phyloP scores from a whole-genome alignment of 2,329 filamentous ascomycete species.

The Hysterium pulicare region DNA sequence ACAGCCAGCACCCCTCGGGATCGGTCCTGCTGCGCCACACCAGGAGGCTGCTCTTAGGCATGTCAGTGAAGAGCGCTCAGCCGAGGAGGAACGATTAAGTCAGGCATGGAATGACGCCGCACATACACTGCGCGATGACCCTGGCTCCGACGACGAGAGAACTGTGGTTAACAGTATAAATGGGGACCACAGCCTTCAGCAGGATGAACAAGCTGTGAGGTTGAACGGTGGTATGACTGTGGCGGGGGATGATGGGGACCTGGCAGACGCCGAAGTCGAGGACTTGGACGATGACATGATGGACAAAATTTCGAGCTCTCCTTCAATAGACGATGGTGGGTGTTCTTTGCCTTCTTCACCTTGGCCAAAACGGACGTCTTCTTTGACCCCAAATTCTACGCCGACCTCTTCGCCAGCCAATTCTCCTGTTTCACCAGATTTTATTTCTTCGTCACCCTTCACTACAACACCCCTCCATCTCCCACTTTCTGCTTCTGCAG shows the following conservation, averaged over 20 bases:
- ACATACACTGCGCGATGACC: constrained; percentile 38
- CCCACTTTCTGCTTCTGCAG: constrained; percentile 30
- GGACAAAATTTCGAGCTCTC: constrained; percentile 98
- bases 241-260: constrained; percentile 47
- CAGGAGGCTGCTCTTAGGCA: constrained; percentile 82
- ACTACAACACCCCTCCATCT: constrained; percentile 42
- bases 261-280: constrained; percentile 63
- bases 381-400: constrained; percentile 36
- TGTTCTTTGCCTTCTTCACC: constrained; percentile 49
- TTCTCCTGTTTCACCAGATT: constrained; percentile 26
- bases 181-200: constrained; percentile 17
- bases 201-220: constrained; percentile 30
- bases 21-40: constrained; percentile 66
- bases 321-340: constrained; percentile 99
- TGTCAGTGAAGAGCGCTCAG: constrained; percentile 68
- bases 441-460: constrained; percentile 44
- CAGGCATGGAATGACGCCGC: constrained; percentile 47
- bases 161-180: constrained; percentile 19
- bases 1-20: constrained; percentile 50
- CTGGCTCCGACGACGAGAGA: constrained; percentile 60
- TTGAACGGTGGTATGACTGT: constrained; percentile 35
- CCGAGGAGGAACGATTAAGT: constrained; percentile 67
- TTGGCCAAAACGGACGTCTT: constrained; percentile 44
- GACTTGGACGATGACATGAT: constrained; percentile 89
- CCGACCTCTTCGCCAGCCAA: constrained; percentile 24